Evolutionary conservation across 352 stramenopile species (phyloP).

Genomic region (Phytophthora tentaculata): DNA sequence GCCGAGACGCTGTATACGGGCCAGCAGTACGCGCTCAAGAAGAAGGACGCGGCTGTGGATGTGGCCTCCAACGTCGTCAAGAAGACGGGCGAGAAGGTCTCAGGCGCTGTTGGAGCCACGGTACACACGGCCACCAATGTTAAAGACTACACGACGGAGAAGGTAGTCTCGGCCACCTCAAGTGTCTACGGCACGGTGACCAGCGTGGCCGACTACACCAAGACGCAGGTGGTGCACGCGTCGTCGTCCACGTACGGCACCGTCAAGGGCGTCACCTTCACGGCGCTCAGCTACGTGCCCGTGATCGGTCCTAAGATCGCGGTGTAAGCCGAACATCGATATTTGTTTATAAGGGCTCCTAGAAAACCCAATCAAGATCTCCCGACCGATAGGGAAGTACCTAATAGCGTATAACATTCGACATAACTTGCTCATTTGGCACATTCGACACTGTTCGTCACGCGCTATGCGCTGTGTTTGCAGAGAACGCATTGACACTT

Average conservation of each 20-base stretch:
- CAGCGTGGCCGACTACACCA: slow-evolving; percentile 69
- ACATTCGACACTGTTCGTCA: too few relatives aligned
- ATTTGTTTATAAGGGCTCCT: slow-evolving; percentile 20
- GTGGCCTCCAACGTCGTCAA: slow-evolving; percentile 47
- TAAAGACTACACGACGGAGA: slow-evolving; percentile 70
- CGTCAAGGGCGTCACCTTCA: slow-evolving; percentile 57
- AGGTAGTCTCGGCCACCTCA: slow-evolving; percentile 41
- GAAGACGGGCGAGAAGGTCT: slow-evolving; percentile 53
- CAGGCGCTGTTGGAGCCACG: slow-evolving; percentile 47
- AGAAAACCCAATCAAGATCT: neutral
- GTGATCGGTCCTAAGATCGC: slow-evolving; percentile 66
- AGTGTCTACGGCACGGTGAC: slow-evolving; percentile 51
- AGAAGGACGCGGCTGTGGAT: slow-evolving; percentile 64
- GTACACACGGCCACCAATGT: slow-evolving; percentile 52
- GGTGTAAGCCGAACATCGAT: slow-evolving; percentile 22
- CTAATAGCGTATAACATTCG: slow-evolving; percentile 23
- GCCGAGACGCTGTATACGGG: slow-evolving; percentile 60
- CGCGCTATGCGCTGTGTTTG: too few relatives aligned
- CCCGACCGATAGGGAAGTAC: slow-evolving; percentile 13
- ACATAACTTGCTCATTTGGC: slow-evolving; percentile 5
- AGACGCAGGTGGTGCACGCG: slow-evolving; percentile 65
- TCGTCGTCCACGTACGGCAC: slow-evolving; percentile 73
- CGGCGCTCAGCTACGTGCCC: slow-evolving; percentile 65
- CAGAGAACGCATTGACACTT: too few relatives aligned
- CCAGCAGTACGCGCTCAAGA: too few relatives aligned